Percentiles rank a stretch among this genome's conserved stretches.
phyloP scores from a whole-genome alignment of 345 rosid species.

The Excoecaria cochinchinensis region DNA sequence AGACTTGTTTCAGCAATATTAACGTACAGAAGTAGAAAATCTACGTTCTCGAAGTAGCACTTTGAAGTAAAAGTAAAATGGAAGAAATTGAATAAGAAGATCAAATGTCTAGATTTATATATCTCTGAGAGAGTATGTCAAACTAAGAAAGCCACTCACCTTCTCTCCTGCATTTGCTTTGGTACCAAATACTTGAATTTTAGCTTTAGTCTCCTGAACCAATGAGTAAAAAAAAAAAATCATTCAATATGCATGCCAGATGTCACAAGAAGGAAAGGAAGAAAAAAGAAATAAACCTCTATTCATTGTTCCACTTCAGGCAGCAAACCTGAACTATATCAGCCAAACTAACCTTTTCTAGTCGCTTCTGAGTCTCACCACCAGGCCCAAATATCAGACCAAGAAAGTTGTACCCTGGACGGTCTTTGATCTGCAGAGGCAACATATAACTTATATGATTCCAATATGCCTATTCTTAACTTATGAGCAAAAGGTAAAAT shows the following conservation, averaged over 20 bases:
- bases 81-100: neutral
- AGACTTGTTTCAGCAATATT: neutral
- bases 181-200: constrained; percentile 59
- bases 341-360: constrained; percentile 64
- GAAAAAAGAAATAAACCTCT: neutral
- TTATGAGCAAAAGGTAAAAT: neutral
- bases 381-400: constrained; percentile 78
- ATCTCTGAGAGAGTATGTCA: neutral
- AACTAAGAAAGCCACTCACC: constrained; percentile 37
- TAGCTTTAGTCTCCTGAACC: constrained; percentile 84
- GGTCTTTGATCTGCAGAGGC: constrained; percentile 57
- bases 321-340: neutral
- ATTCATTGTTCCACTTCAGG: neutral
- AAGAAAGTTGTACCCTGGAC: constrained; percentile 70
- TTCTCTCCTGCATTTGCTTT: constrained; percentile 60
- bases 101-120: neutral
- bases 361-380: constrained; percentile 69
- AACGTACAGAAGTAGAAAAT: constrained; percentile 8
- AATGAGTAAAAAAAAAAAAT: constrained; percentile 12
- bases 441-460: neutral
- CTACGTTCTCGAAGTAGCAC: neutral
- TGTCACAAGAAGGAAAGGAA: neutral
- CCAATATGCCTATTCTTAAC: neutral
- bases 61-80: neutral
- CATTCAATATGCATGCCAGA: neutral